Evolutionary conservation across 768 basidiomycete genomes (phyloP).

Genomic region (Hypsizygus marmoreus): DNA sequence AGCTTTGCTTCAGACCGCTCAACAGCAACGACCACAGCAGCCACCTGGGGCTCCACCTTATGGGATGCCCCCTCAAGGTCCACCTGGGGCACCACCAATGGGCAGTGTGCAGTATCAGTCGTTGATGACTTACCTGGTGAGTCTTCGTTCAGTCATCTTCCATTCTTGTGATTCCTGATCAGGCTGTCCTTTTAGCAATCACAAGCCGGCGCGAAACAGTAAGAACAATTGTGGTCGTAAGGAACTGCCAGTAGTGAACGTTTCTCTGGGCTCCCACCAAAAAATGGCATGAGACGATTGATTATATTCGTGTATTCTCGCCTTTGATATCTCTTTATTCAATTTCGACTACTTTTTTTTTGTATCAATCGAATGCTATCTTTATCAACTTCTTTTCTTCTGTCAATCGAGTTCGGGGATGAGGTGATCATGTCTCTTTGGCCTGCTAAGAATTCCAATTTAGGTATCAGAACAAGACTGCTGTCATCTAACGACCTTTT

Average conservation of each 20-base stretch:
- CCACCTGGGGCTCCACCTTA: constrained; percentile 36
- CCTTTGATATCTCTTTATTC: neutral
- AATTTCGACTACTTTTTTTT: neutral
- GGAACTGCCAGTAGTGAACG: too few species aligned
- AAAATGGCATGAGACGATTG: constrained; percentile 4
- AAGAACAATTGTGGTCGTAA: neutral
- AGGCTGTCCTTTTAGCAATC: constrained; percentile 30
- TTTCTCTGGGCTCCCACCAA: neutral
- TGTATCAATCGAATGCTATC: neutral
- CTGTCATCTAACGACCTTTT: too few species aligned
- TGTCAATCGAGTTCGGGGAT: too few species aligned
- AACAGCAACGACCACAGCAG: constrained; percentile 43
- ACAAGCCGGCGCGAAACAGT: constrained; percentile 27
- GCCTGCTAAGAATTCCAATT: too few species aligned
- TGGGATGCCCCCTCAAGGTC: constrained; percentile 39
- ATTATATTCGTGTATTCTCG: constrained; percentile 1
- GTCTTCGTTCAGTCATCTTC: constrained; percentile 18
- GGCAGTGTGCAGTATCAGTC: constrained; percentile 59
- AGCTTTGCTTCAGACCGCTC: constrained; percentile 60
- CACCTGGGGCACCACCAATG: constrained; percentile 38
- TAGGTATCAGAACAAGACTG: too few species aligned
- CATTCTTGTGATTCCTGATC: neutral
- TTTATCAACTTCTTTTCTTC: constrained; percentile 3
- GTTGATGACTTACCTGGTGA: constrained; percentile 69
- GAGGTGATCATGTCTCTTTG: too few species aligned